Base-by-base conservation (phyloP, 2,329 filamentous ascomycete species). In the Ophiocordyceps camponoti-rufipedis region DNA sequence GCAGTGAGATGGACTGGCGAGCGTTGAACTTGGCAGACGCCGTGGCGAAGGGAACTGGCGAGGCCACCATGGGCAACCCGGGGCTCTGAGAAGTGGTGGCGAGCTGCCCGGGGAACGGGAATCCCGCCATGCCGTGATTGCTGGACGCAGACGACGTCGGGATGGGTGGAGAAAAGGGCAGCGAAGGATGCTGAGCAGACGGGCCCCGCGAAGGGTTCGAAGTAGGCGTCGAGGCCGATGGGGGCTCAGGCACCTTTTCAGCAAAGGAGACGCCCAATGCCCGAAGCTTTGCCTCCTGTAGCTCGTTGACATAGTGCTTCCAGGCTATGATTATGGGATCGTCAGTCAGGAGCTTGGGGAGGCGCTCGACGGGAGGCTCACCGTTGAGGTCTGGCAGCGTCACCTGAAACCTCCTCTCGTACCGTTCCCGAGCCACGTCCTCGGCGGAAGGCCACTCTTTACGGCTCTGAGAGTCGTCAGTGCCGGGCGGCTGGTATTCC, bases 241-340 rank as follows among this genome's bases (percentile, higher is more conserved):
- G 65, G 4, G 73, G 66, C 48, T 74, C 65, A 11, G 78, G 75
- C 44, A 91, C 85, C 6, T 86, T 81, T 43, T 82, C 78, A 33
- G 79, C 84, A 49, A 85, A 72, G 16, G 78, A 87, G 12, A 96
- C 91, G 51, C 91, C 91, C 46, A 98, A 71, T 44, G 89, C 88
- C 49, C 87, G 80, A 45, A 98, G 70, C 64, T 95, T 98, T 49
- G 89, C 86, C 65, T 98, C 91, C 53, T 85, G 79, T 33, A 96
- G 68, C 52, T 82, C 80, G 46, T 82, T 75, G 48, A 88, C 82
- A 60, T 96, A 94, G 28, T 78, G 70, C 55, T 85, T 82, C 74
- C 74, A 78, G 1, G 72, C 71, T 71, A 47, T n/a, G 45, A 5
- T 6, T n/a, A n/a, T 8, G 9, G 44, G 39, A 2, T 43, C 28